Base-by-base conservation (phyloP, 345 rosid species). In the Melastoma malabathricum region DNA sequence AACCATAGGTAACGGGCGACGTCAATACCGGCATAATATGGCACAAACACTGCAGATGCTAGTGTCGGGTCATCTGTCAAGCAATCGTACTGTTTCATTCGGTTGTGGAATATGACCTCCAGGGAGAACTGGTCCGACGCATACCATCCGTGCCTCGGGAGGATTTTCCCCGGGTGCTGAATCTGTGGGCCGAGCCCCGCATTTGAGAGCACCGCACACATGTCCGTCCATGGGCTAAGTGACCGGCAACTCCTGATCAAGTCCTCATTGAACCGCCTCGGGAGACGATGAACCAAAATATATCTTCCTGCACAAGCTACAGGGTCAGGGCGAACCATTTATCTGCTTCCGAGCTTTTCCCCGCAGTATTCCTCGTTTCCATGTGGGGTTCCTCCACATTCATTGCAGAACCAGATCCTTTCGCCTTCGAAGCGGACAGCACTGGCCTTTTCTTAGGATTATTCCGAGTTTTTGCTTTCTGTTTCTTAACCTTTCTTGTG, bases 1-100 rank as follows among this genome's bases (percentile, higher is more conserved):
- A 27, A 6, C 95, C 97, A 84, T 2, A 85, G 65, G 49, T 73
- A 82, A n/a, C 89, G 56, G 50, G 71, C 75, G 8, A 89, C 81
- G 57, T 89, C 97, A 1, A 89, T 72, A 15, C 95, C 95, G 0
- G 87, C 76, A 43, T 85, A 85, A 52, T 81, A 82, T 8, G 97
- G 95, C 13, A 85, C 71, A 54, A 64, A 89, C 2, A 89, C 62
- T 0, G 93, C 95, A 0, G 95, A 78, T 46, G 97, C 95, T 0
- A 63, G 8, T 0, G 83, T 76, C 2, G 89, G 69, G 62, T 89
- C 77, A 7, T 67, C 51, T 12, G 97, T 85, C 53, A 89, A 60
- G 52, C 87, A 89, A 56, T 69, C 71, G 64, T 85, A 82, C 20
- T 71, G 85, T 50, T 77, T 85, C 89, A 85, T 85, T 58, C 93